Evolutionary conservation across 2,329 filamentous ascomycete species (phyloP).

Genomic region (Alternaria brassicae): DNA sequence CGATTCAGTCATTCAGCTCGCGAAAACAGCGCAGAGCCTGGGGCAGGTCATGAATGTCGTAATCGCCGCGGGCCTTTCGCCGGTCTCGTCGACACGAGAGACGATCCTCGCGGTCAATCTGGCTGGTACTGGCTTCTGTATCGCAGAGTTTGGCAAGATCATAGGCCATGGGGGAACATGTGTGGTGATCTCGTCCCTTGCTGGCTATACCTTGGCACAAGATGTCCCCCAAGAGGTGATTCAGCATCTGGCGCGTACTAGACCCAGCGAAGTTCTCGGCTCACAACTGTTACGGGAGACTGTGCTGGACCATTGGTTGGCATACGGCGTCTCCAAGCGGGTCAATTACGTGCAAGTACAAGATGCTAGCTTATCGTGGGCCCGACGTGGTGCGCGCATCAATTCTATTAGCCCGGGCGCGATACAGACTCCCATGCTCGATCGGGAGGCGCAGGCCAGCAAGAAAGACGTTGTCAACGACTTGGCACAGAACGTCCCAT

Average conservation of each 20-base stretch:
- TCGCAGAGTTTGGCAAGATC: slow-evolving; percentile 3
- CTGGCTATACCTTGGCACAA: slow-evolving; percentile 6
- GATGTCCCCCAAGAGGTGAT: slow-evolving; percentile 2
- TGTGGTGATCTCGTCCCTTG: slow-evolving; percentile 3
- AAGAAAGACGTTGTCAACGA: neutral
- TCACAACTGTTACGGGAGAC: slow-evolving; percentile 4
- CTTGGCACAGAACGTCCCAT: neutral
- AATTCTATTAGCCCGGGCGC: neutral
- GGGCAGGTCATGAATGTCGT: slow-evolving; percentile 4
- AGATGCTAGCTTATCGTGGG: slow-evolving; percentile 1
- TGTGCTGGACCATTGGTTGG: slow-evolving; percentile 2
- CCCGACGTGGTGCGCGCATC: neutral
- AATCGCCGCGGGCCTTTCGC: slow-evolving; percentile 1
- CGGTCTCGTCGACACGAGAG: slow-evolving; percentile 6
- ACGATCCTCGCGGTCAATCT: slow-evolving; percentile 3
- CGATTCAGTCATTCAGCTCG: slow-evolving; percentile 6
- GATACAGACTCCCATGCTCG: neutral
- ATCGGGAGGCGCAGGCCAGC: too few species aligned
- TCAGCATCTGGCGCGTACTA: slow-evolving; percentile 4
- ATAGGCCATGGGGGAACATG: slow-evolving; percentile 6
- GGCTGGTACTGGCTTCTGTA: slow-evolving; percentile 4
- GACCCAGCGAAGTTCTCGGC: slow-evolving; percentile 1
- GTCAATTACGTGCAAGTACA: slow-evolving; percentile 1
- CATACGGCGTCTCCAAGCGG: slow-evolving; percentile 1
- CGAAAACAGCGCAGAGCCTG: slow-evolving; percentile 3